A percentile compares a stretch with the other conserved stretches of the same genome.
phyloP scores from a whole-genome alignment of 2,329 filamentous ascomycete species.

The Aspergillus fructus region DNA sequence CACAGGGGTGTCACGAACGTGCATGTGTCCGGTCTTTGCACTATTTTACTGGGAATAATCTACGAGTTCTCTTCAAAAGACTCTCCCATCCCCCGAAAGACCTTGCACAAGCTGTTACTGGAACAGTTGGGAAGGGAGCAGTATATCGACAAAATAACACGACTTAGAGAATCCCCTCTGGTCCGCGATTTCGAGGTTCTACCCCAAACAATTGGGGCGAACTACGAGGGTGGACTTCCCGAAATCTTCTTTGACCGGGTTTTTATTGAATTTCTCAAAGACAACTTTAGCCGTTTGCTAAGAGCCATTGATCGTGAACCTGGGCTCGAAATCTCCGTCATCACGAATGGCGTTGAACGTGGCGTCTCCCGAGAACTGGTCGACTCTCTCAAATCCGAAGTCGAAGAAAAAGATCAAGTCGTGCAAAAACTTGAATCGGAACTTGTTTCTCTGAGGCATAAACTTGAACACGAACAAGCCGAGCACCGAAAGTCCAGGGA shows the following conservation, averaged over 20 bases:
- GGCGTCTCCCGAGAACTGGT: slow-evolving; percentile 93
- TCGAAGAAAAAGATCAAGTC: slow-evolving; percentile 68
- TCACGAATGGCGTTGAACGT: slow-evolving; percentile 77
- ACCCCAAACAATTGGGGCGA: slow-evolving; percentile 63
- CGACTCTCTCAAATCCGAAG: slow-evolving; percentile 74
- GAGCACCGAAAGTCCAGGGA: slow-evolving; percentile 69
- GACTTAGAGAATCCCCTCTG: slow-evolving; percentile 72
- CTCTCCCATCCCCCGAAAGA: slow-evolving; percentile 80
- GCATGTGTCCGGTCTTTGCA: slow-evolving; percentile 77
- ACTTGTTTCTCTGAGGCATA: slow-evolving; percentile 54
- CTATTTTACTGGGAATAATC: slow-evolving; percentile 78
- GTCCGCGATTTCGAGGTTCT: slow-evolving; percentile 89
- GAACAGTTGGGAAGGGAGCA: slow-evolving; percentile 79
- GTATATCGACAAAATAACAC: slow-evolving; percentile 78
- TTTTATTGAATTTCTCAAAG: slow-evolving; percentile 93
- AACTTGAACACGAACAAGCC: slow-evolving; percentile 67
- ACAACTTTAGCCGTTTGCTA: slow-evolving; percentile 84
- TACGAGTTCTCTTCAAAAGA: slow-evolving; percentile 99
- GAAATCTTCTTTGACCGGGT: slow-evolving; percentile 81
- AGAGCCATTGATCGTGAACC: slow-evolving; percentile 90
- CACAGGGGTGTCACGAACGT: slow-evolving; percentile 60
- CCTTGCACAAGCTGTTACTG: slow-evolving; percentile 74
- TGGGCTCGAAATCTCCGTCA: slow-evolving; percentile 77
- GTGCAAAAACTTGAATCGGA: slow-evolving; percentile 59
- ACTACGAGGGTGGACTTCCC: slow-evolving; percentile 59